These are phyloP conservation scores for Nematodospora anomalae DNA, from an alignment of 1,139 yeast species.

Conservation along the genomic window DNA sequence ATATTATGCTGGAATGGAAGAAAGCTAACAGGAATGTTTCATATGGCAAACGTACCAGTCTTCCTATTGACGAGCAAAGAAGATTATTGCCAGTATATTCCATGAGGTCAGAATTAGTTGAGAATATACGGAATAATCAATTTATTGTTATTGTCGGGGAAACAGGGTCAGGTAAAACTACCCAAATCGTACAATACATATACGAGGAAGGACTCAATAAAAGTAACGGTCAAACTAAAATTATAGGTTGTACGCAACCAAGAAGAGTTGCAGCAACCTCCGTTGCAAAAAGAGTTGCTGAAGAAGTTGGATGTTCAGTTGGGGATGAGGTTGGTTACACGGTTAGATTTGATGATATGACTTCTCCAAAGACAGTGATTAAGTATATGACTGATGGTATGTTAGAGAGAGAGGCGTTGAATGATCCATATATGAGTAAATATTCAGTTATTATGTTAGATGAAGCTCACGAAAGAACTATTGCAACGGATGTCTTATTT, in stretches of 20 bases:
- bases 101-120: constrained; percentile 57
- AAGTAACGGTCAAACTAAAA: constrained; percentile 19
- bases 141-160: constrained; percentile 50
- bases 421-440: constrained; percentile 68
- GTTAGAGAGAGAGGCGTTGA: constrained; percentile 79
- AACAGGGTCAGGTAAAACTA: constrained; percentile 48
- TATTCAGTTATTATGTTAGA: constrained; percentile 88
- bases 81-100: constrained; percentile 71
- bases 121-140: constrained; percentile 50
- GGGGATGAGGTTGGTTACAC: constrained; percentile 86
- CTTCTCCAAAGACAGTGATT: constrained; percentile 55
- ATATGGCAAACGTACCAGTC: constrained; percentile 54
- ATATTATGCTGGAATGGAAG: constrained; percentile 50
- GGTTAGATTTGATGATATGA: constrained; percentile 81
- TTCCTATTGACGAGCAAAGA: constrained; percentile 65
- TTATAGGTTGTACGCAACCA: constrained; percentile 88
- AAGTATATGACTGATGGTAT: constrained; percentile 92
- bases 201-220: constrained; percentile 38
- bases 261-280: constrained; percentile 95
- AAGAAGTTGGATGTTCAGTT: constrained; percentile 68
- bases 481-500: constrained; percentile 89
- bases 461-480: constrained; percentile 95
- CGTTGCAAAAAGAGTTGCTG: constrained; percentile 86
- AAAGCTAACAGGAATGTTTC: constrained; percentile 38
- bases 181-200: constrained; percentile 43